Conservation (phyloP, 1,284 basidiomycete species). For the Ustilago lituana region DNA sequence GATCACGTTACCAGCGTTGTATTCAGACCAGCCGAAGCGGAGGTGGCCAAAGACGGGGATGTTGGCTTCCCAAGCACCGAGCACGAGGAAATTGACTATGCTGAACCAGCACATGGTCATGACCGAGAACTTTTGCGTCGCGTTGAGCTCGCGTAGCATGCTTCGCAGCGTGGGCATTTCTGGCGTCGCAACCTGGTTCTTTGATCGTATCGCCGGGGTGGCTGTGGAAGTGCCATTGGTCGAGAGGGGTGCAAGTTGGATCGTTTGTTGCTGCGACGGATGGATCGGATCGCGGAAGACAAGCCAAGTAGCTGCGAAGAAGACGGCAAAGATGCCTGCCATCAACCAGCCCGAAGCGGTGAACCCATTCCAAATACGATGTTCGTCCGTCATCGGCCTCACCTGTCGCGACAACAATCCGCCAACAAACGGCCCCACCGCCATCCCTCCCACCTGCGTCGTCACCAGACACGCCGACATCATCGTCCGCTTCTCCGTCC, state of each 20-base stretch:
- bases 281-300: slow-evolving; percentile 33
- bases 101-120: slow-evolving; percentile 52
- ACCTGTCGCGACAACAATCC: slow-evolving; percentile 39
- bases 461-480: slow-evolving; percentile 49
- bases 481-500: slow-evolving; percentile 37
- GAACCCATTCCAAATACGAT: slow-evolving; percentile 47
- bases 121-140: slow-evolving; percentile 38
- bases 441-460: slow-evolving; percentile 50
- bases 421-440: slow-evolving; percentile 42
- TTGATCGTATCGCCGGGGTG: too few species aligned
- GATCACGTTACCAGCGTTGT: slow-evolving; percentile 50
- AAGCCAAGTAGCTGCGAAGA: slow-evolving; percentile 24
- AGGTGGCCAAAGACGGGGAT: slow-evolving; percentile 42
- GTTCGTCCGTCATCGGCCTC: slow-evolving; percentile 28
- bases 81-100: slow-evolving; percentile 50
- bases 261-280: neutral
- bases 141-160: slow-evolving; percentile 35
- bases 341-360: slow-evolving; percentile 48
- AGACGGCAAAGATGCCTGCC: slow-evolving; percentile 36
- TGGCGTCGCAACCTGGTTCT: too few species aligned
- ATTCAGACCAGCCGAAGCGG: slow-evolving; percentile 45
- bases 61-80: slow-evolving; percentile 54
- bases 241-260: slow-evolving; percentile 14
- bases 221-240: too few species aligned
- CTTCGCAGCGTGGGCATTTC: slow-evolving; percentile 18